Evolutionary conservation across 2,329 filamentous ascomycete species (phyloP), one percentile per base, ranked within the genome.

Genomic region (Mariannaea sp.): DNA sequence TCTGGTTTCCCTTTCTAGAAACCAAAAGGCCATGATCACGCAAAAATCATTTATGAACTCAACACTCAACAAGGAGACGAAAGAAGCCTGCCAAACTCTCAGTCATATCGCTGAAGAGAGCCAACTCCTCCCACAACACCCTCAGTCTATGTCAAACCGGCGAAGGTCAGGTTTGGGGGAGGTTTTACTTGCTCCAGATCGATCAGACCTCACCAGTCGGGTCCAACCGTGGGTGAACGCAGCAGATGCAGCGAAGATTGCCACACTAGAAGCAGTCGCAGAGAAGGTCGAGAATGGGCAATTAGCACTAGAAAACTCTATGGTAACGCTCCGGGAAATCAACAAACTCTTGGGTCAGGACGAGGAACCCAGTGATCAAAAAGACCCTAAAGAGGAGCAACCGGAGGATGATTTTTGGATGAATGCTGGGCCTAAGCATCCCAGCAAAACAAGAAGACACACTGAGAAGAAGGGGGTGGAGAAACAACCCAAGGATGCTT

Each of bases 211-310:
- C 3, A 71, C 75, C 16, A 69, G 65, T 26, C 74, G 75, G 36
- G 74, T 83, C 42, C 76, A 78, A 56, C 79, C 80, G 8, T 88
- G 85, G 84, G 77, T 83, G 7, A 78, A 76, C 60, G 83, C 85
- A 1, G 79, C 83, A 1, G 80, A 86, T 50, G 76, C 81, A 3
- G 82, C 83, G 59, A 85, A 84, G 60, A 80, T 84, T 48, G 71
- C 77, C 2, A 84, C 79, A 1, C 75, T 85, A 9, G 82, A 86
- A 61, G 70, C 73, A 7, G 80, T 87, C 9, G 79, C 80, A 7
- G 83, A 85, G 63, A 81, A 78, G 56, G 76, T 87, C 3, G 83
- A 87, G 46, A 73, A 77, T 46, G 84, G 84, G 0, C 79, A 84
- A 59, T 63, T 79, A 10, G 80, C 81, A 3, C 69, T 87, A 16